These are phyloP conservation scores for Psilocybe cyanescens DNA, from an alignment of 768 basidiomycete genomes.

Conservation along the genomic window DNA sequence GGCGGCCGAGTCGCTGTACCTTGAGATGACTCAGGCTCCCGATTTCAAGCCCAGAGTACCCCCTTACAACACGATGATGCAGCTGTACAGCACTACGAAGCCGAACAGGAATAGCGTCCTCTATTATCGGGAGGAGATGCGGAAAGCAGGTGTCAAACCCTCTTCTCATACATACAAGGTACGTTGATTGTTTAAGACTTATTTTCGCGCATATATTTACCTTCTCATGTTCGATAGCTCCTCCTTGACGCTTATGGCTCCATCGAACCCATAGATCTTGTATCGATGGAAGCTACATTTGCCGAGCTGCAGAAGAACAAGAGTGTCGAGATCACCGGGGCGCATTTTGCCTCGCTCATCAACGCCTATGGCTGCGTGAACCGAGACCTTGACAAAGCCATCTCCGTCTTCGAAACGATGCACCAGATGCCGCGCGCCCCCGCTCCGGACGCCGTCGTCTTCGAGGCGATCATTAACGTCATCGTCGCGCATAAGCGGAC, in stretches of 20 bases:
- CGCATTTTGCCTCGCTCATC: constrained; percentile 81
- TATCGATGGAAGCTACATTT: constrained; percentile 75
- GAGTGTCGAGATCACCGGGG: constrained; percentile 45
- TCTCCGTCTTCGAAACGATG: constrained; percentile 79
- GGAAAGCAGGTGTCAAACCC: constrained; percentile 62
- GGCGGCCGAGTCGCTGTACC: constrained; percentile 82
- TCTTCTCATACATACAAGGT: constrained; percentile 96
- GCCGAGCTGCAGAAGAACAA: constrained; percentile 51
- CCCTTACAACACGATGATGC: constrained; percentile 99
- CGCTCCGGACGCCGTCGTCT: constrained; percentile 81
- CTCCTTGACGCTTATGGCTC: constrained; percentile 89
- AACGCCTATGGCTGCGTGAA: constrained; percentile 84
- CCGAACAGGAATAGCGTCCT: constrained; percentile 81
- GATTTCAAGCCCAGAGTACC: constrained; percentile 91
- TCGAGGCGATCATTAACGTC: constrained; percentile 90
- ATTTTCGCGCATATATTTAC: constrained; percentile 10
- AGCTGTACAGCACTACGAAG: constrained; percentile 89
- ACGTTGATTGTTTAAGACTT: constrained; percentile 15
- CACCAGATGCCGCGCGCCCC: constrained; percentile 45
- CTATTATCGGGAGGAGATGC: constrained; percentile 73
- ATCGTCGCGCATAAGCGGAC: constrained; percentile 77
- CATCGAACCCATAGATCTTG: constrained; percentile 80
- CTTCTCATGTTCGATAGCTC: constrained; percentile 47
- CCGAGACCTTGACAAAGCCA: constrained; percentile 78
- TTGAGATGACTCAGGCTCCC: constrained; percentile 74